Conservation (phyloP, 768 basidiomycete genomes). For the Suillus hirtellus region DNA sequence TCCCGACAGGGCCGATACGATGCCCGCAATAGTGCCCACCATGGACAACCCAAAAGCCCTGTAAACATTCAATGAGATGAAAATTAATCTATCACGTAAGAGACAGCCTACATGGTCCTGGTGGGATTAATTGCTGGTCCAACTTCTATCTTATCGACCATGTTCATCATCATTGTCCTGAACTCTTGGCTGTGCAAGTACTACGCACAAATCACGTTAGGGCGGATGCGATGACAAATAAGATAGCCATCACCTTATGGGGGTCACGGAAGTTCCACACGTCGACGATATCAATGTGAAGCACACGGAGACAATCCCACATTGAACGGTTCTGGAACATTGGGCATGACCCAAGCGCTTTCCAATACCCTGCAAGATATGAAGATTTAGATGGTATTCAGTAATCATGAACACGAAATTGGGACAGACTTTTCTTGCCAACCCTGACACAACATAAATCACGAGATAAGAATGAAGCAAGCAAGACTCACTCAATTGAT, state of each 20-base stretch:
- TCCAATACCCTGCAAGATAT: slow-evolving; percentile 20
- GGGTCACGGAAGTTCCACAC: slow-evolving; percentile 21
- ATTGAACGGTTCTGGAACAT: slow-evolving; percentile 3
- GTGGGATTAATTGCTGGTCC: too few species aligned
- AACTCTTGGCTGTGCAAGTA: too few species aligned
- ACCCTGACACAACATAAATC: neutral
- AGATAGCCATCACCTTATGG: neutral
- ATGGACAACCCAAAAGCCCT: neutral
- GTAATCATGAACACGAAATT: slow-evolving; percentile 9
- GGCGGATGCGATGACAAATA: too few species aligned
- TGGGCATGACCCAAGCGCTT: slow-evolving; percentile 12
- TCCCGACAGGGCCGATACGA: neutral
- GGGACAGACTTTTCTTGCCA: slow-evolving; percentile 8
- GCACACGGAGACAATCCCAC: slow-evolving; percentile 15
- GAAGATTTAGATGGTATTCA: neutral
- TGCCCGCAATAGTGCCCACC: neutral
- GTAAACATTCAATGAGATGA: neutral
- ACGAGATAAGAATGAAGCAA: neutral
- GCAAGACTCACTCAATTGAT: slow-evolving; percentile 8
- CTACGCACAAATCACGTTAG: too few species aligned
- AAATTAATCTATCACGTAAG: too few species aligned
- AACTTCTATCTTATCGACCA: too few species aligned
- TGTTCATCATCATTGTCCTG: too few species aligned
- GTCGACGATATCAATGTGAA: slow-evolving; percentile 21
- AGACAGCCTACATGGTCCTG: too few species aligned